These are phyloP conservation scores for Oenanthe javanica DNA, from an alignment of 140 eudicot genomes.

Conservation along the genomic window DNA sequence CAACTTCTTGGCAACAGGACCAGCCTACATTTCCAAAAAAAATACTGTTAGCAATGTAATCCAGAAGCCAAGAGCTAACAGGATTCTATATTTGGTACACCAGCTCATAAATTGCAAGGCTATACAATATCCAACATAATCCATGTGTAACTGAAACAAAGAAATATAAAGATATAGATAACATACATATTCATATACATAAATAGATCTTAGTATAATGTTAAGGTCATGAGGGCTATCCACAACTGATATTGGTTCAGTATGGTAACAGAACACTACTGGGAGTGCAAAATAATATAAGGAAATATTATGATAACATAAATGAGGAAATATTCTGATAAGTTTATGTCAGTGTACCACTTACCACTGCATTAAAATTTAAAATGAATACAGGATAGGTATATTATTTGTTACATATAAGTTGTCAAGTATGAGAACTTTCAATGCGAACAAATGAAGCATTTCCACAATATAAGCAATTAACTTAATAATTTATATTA, in stretches of 20 bases:
- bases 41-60: conserved; percentile 7
- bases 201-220: not conserved
- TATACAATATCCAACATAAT: not conserved
- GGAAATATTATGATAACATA: too few species aligned
- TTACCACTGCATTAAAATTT: not conserved
- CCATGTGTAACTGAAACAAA: not conserved
- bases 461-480: not conserved
- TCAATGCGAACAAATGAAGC: not conserved
- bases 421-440: not conserved
- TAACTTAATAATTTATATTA: too few species aligned
- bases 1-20: conserved; percentile 66
- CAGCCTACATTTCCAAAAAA: conserved; percentile 40
- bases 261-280: not conserved
- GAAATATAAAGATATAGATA: not conserved
- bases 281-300: not conserved
- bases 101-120: not conserved
- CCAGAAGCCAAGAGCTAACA: not conserved
- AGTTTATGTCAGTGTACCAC: not conserved
- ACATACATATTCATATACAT: not conserved
- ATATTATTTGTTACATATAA: too few species aligned
- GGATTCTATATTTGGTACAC: not conserved
- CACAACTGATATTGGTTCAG: not conserved
- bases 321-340: too few species aligned
- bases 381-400: not conserved
- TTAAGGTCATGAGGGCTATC: not conserved